Percentiles rank a stretch among this genome's conserved stretches.
Conservation (phyloP, 2,329 filamentous ascomycete species). For the Knufia fluminis region DNA sequence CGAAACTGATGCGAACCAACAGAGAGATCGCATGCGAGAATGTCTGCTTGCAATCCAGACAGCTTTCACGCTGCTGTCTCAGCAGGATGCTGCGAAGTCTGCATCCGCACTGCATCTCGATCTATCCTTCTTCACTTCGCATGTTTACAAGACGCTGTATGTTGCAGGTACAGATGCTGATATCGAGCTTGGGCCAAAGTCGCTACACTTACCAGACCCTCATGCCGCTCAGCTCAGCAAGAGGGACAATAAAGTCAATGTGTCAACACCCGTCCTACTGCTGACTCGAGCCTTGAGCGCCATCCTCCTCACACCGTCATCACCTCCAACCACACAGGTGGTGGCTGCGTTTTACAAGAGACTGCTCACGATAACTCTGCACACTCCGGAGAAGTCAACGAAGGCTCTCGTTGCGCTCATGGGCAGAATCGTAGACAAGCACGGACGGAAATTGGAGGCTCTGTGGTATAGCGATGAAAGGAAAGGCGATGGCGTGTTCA, state of each 20-base stretch:
- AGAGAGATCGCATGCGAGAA: constrained; percentile 73
- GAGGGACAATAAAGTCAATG: constrained; percentile 66
- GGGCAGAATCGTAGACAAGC: constrained; percentile 66
- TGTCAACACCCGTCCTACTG: constrained; percentile 88
- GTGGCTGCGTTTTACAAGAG: constrained; percentile 93
- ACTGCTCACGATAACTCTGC: constrained; percentile 69
- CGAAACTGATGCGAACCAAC: constrained; percentile 25
- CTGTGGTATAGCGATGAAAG: constrained; percentile 93
- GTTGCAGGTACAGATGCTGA: constrained; percentile 71
- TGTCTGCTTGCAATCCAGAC: constrained; percentile 90
- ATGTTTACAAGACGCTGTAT: constrained; percentile 81
- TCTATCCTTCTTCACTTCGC: constrained; percentile 86
- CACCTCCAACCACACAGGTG: constrained; percentile 61
- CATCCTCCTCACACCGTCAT: constrained; percentile 66
- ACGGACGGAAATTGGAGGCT: constrained; percentile 71
- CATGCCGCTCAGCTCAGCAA: constrained; percentile 32
- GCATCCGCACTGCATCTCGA: constrained; percentile 76
- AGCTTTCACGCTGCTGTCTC: constrained; percentile 88
- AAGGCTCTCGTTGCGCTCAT: constrained; percentile 71
- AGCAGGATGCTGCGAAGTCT: constrained; percentile 83
- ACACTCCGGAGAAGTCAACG: constrained; percentile 81
- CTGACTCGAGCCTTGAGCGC: constrained; percentile 78
- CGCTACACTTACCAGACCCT: constrained; percentile 61
- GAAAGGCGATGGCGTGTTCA: constrained; percentile 79
- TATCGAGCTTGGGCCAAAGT: constrained; percentile 70